Evolutionary conservation across 148 eudicot genomes (phyloP), one percentile per base, ranked within the genome.

Genomic region (Amaranthus palmeri): DNA sequence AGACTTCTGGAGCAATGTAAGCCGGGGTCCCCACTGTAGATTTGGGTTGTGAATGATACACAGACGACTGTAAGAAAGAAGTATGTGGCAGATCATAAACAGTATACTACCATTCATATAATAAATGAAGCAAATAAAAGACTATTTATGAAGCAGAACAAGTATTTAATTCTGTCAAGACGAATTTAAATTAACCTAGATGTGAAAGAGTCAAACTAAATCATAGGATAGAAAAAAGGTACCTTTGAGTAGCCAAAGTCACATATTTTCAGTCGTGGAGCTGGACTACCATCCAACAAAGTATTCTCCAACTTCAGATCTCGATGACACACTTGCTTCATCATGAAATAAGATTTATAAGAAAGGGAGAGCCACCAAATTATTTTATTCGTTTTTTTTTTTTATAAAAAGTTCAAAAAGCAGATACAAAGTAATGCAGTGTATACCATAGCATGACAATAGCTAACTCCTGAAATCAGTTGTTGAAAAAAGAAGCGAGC

Each of bases 1-100:
- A 80, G 47, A 92, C 98, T 80, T 92, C 98, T 18, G 98, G 98
- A 80, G 96, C 96, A 82, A 92, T 90, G 78, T 92, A 92, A 61
- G 96, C 98, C 70, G 96, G 96, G 75, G 96, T 92, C 45, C 98
- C 98, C 81, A 92, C 98, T 8, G 92, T 90, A 49, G 98, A 92
- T 75, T 90, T 92, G 36, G 98, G 98, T 81, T 92, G 96, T 36
- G 98, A 92, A 78, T 92, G 98, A 82, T 90, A 86, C 65, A 92
- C 83, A 11, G 98, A 85, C 41, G 98, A 92, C 98, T 92, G 87
- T 8, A 74, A 72, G 61, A 65, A 54, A 68, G 36, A 25, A 15
- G 25, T 36, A 78, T 58, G 43, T 71, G 46, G 7, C 49, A 48
- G 17, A 42, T 65, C 54, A 61, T 52, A 18, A 65, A 46, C 42